Evolutionary conservation across 345 rosid genomes (phyloP).

Genomic region (Anacardium occidentale): DNA sequence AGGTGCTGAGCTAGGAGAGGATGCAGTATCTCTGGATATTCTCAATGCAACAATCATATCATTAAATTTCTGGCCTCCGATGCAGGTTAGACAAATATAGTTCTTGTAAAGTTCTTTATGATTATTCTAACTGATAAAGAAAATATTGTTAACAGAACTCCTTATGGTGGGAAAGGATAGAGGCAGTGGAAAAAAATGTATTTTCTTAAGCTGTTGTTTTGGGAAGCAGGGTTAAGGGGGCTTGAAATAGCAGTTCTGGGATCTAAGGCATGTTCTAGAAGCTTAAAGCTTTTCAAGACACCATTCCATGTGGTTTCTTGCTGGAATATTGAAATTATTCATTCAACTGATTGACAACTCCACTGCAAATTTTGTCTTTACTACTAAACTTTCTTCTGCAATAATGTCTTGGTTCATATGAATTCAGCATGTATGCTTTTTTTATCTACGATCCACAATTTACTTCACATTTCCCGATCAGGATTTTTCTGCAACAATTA

Average conservation of each 20-base stretch:
- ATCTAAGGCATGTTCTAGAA: not conserved
- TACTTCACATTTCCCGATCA: not conserved
- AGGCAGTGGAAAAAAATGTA: not conserved
- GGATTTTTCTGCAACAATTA: not conserved
- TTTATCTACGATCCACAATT: not conserved
- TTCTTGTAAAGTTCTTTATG: constrained; percentile 1
- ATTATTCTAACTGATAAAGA: not conserved
- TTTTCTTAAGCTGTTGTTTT: not conserved
- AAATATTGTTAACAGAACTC: not conserved
- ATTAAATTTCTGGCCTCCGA: constrained; percentile 96
- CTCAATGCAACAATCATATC: constrained; percentile 84
- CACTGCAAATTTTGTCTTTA: not conserved
- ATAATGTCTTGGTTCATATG: not conserved
- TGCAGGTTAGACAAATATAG: constrained; percentile 54
- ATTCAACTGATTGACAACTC: not conserved
- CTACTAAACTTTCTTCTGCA: not conserved
- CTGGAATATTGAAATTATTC: constrained; percentile 4
- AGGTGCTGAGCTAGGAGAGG: constrained; percentile 47
- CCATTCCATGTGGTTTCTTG: not conserved
- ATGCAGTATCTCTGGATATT: constrained; percentile 53
- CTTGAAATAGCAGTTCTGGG: not conserved
- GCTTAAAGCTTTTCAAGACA: not conserved
- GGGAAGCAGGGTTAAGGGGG: not conserved
- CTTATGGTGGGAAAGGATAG: not conserved
- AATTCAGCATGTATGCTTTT: not conserved